A percentile compares a stretch with the other conserved stretches of the same genome.
phyloP scores from a whole-genome alignment of 78 protist genomes.

The Dictyostelium intermedium region DNA sequence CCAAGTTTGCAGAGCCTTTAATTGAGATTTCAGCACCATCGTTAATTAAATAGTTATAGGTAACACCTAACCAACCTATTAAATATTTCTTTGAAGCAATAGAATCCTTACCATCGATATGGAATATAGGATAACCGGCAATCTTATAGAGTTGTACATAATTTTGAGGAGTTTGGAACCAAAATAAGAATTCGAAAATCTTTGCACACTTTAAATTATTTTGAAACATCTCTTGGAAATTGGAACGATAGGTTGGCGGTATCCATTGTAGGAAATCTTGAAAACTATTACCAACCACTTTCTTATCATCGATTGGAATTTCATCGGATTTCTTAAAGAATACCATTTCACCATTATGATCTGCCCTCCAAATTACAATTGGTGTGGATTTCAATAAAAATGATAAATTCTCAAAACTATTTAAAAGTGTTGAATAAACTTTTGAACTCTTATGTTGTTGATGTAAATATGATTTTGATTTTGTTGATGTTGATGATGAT shows the following conservation, averaged over 20 bases:
- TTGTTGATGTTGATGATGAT: neutral
- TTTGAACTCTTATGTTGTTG: no score
- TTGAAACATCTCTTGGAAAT: neutral
- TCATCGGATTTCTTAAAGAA: conserved; percentile 4
- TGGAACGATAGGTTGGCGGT: neutral
- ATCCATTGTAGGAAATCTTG: conserved; percentile 19
- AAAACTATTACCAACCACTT: neutral
- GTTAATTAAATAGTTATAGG: conserved; percentile 14
- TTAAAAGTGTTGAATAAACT: neutral
- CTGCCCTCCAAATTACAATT: conserved; percentile 10
- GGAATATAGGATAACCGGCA: conserved; percentile 1
- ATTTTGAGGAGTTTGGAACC: conserved; percentile 3
- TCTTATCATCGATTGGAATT: neutral
- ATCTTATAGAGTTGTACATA: conserved; percentile 9
- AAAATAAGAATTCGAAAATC: neutral
- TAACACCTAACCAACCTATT: conserved; percentile 42
- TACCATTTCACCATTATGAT: conserved; percentile 21
- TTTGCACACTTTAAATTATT: neutral
- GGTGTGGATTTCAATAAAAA: conserved; percentile 9
- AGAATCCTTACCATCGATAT: neutral
- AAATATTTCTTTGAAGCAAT: neutral
- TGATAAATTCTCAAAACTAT: conserved; percentile 8
- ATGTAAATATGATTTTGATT: neutral
- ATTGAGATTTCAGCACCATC: conserved; percentile 42
- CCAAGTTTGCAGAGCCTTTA: neutral